These are phyloP conservation scores for Fonsecaea monophora DNA, from an alignment of 2,329 filamentous ascomycete species.

Conservation along the genomic window DNA sequence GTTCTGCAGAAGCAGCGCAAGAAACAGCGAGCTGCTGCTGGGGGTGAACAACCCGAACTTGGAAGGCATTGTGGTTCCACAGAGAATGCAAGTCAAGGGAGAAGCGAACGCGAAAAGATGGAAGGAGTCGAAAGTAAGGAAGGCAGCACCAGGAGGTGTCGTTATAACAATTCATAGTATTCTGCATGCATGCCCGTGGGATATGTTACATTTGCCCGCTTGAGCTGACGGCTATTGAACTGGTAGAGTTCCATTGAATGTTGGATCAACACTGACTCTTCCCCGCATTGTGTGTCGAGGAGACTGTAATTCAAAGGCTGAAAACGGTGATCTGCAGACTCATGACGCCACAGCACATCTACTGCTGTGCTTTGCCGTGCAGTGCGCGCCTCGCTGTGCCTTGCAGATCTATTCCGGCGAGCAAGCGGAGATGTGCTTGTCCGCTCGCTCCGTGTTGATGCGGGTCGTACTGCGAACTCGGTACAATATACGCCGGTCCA, in stretches of 20 bases:
- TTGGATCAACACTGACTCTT: neutral
- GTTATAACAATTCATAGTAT: neutral
- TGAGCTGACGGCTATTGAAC: neutral
- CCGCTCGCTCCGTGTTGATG: neutral
- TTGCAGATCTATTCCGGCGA: conserved; percentile 8
- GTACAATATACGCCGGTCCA: neutral
- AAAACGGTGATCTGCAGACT: neutral
- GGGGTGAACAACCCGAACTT: neutral
- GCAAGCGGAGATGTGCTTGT: neutral
- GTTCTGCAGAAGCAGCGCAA: neutral
- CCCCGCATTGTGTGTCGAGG: conserved; percentile 1
- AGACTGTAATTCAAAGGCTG: neutral
- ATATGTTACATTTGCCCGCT: conserved; percentile 6
- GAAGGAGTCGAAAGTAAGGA: neutral
- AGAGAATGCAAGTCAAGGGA: neutral
- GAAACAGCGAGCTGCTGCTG: neutral
- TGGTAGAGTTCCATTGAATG: neutral
- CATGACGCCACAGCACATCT: conserved; percentile 10
- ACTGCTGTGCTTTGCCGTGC: too few species aligned
- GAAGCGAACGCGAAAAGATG: neutral
- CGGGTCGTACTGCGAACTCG: neutral
- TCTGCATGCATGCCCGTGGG: neutral
- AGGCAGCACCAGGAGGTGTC: neutral
- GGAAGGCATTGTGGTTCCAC: conserved; percentile 4
- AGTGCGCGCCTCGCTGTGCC: neutral